Evolutionary conservation across 805 yeast genomes (phyloP).

Genomic region (Metschnikowia noctiluminum): DNA sequence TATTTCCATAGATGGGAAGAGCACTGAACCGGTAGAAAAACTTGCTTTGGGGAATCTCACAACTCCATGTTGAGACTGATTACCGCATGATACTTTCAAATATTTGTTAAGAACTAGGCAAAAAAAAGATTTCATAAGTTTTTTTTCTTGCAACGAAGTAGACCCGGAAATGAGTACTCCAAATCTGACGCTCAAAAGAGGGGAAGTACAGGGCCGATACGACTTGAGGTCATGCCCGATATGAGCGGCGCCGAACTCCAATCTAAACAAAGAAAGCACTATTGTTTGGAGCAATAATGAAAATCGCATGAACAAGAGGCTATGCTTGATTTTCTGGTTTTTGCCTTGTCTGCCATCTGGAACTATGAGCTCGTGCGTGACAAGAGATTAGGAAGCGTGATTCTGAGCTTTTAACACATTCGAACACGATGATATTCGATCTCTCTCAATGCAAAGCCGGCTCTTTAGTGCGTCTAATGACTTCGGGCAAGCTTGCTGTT

Average conservation of each 20-base stretch:
- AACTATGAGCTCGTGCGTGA: not conserved
- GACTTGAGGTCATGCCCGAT: not conserved
- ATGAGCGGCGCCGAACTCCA: conserved; percentile 7
- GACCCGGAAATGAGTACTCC: not conserved
- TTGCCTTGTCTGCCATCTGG: not conserved
- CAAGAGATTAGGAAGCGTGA: not conserved
- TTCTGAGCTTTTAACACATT: not conserved
- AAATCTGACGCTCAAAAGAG: not conserved
- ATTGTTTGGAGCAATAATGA: conserved; percentile 2
- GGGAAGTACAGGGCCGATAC: not conserved
- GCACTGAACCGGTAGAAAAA: no score
- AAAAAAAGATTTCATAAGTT: no score
- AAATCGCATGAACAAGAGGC: not conserved
- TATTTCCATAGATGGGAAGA: no score
- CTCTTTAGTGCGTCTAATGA: no score
- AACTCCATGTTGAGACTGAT: no score
- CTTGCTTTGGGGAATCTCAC: no score
- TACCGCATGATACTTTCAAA: no score
- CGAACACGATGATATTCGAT: not conserved
- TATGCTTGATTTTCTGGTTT: not conserved
- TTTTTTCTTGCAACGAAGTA: no score
- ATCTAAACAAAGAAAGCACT: not conserved
- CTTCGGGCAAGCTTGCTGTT: no score
- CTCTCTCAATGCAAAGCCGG: not conserved
- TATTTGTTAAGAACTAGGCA: no score